Evolutionary conservation across 2,329 filamentous ascomycete species (phyloP), one percentile per base, ranked within the genome.

Genomic region (Ambrosiella xylebori): DNA sequence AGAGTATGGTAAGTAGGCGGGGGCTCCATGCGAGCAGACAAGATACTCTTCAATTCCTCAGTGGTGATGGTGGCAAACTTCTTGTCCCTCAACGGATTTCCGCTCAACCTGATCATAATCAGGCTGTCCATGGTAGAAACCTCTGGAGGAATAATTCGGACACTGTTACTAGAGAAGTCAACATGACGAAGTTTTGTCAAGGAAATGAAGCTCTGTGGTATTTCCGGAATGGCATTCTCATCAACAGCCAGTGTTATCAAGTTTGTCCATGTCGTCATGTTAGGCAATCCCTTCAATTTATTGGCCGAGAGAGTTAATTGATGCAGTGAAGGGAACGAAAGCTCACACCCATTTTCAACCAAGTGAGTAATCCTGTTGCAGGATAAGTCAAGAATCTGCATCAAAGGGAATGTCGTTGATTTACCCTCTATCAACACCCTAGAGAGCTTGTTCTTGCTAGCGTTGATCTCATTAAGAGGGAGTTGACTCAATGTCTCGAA

Each of bases 71-170:
- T 85, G 12, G 90, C 74, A 63, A 93, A 88, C 67, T 89, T 95
- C 67, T 86, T 89, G 67, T 96, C 89, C 12, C 86, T 78, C 12
- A 98, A 73, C 0, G 93, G 93, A 65, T 98, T 98, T n/a, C 88
- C 89, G 49, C 82, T 83, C 38, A 98, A 74, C 3, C 84, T 81
- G 47, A 97, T 77, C 66, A 83, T 83, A 17, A 81, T 77, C 8
- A 98, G 72, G 50, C 71, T 82, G 5, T 88, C 81, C 88, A 97
- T 95, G 35, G 80, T 73, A 4, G 84, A 85, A 59, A 97, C 80
- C 62, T 82, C 82, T 0, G 87, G 77, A 37, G 93, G 86, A 7
- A 98, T 69, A 11, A 79, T 74, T 1, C 80, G 81, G 53, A 98
- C 81, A 62, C 93, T 82, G 65, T 98, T 98, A 63, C 84, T 82